Evolutionary conservation across 164 flowering plant genomes (phyloP).

Genomic region (Hamamelis virginiana): DNA sequence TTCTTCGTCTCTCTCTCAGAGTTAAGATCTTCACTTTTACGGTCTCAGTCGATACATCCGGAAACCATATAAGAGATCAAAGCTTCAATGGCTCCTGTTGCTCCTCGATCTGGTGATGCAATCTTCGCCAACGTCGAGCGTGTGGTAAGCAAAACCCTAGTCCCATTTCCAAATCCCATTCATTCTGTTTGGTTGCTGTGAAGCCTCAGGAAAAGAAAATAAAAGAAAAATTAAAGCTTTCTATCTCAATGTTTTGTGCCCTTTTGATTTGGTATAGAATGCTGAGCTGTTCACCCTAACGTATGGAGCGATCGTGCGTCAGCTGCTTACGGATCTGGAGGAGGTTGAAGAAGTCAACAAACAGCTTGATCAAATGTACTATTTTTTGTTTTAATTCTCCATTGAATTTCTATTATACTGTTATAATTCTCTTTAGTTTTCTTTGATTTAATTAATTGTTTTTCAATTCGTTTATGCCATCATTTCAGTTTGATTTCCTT

Average conservation of each 20-base stretch:
- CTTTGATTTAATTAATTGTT: not conserved
- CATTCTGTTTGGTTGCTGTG: not conserved
- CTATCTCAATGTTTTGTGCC: not conserved
- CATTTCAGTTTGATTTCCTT: not conserved
- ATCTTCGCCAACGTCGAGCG: conserved; percentile 77
- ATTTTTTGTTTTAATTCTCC: not conserved
- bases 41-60: no score
- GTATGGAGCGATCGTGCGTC: conserved; percentile 89
- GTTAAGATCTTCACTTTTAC: no score
- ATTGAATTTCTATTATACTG: not conserved
- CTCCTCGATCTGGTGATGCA: conserved; percentile 85
- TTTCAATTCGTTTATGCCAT: not conserved
- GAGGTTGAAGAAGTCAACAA: conserved; percentile 95
- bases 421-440: not conserved
- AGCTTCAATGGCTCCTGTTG: conserved; percentile 58
- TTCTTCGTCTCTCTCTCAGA: no score
- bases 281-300: conserved; percentile 95
- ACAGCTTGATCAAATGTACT: conserved; percentile 92
- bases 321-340: conserved; percentile 87
- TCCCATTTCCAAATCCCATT: not conserved
- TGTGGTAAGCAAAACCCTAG: conserved; percentile 39
- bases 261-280: conserved; percentile 41
- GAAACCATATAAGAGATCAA: no score
- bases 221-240: not conserved
- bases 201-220: not conserved